These are phyloP conservation scores for Sporothrix pseudoabietina DNA, from an alignment of 2,329 filamentous ascomycete species.

Conservation along the genomic window DNA sequence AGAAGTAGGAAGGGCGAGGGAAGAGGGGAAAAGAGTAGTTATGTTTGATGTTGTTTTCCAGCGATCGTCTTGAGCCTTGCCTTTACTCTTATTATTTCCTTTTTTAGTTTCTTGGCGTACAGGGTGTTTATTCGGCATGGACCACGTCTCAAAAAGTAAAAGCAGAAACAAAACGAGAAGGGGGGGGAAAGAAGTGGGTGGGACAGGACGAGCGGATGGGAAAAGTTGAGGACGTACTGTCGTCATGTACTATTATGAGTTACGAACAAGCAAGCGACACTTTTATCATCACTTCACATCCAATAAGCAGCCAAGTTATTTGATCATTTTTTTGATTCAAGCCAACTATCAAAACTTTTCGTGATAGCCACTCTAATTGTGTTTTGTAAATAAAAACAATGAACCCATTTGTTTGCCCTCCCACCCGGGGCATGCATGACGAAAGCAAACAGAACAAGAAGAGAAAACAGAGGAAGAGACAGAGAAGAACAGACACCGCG, in stretches of 20 bases:
- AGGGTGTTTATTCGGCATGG: slow-evolving; percentile 7
- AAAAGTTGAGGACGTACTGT: not conserved
- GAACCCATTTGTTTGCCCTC: slow-evolving; percentile 25
- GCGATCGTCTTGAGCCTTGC: not conserved
- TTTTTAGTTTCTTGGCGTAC: slow-evolving; percentile 25
- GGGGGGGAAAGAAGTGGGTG: not conserved
- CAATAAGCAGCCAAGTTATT: not conserved
- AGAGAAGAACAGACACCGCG: not conserved
- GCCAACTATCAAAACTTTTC: slow-evolving; percentile 26
- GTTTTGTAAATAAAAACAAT: slow-evolving; percentile 15
- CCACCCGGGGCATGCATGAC: slow-evolving; percentile 18
- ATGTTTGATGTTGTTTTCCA: not conserved
- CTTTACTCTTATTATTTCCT: not conserved
- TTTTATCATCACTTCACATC: not conserved
- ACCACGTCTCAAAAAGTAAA: not conserved
- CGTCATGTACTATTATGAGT: not conserved
- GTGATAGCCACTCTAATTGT: slow-evolving; percentile 24
- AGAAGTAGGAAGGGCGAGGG: not conserved
- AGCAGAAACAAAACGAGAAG: not conserved
- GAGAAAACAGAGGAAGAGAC: not conserved
- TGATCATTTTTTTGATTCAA: slow-evolving; percentile 30
- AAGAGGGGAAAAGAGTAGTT: not conserved
- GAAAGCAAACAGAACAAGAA: slow-evolving; percentile 10
- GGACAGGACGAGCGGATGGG: not conserved
- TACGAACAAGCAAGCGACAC: not conserved